Evolutionary conservation across 2,329 filamentous ascomycete species (phyloP).

Genomic region (Ceratocystiopsis sp.): DNA sequence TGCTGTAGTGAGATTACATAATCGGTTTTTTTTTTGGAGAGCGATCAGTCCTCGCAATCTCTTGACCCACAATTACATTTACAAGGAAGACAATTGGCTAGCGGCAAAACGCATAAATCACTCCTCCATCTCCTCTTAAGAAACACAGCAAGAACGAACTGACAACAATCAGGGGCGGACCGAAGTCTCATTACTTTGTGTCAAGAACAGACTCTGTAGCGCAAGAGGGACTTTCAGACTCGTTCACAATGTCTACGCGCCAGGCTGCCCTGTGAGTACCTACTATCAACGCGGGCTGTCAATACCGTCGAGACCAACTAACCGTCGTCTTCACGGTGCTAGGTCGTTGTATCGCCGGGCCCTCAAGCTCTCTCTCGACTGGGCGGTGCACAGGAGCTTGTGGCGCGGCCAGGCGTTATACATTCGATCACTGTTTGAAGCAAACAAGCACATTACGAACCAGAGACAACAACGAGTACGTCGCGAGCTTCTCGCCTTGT

Average conservation of each 20-base stretch:
- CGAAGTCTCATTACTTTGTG: too few relatives aligned
- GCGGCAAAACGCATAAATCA: neutral
- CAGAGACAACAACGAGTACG: conserved; percentile 69
- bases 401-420: conserved; percentile 96
- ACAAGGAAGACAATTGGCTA: too few relatives aligned
- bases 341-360: conserved; percentile 79
- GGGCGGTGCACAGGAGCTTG: conserved; percentile 79
- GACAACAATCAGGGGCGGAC: neutral
- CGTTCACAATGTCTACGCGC: conserved; percentile 23
- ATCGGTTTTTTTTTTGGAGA: too few relatives aligned
- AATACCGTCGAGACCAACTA: neutral
- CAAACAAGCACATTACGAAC: conserved; percentile 71
- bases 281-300: neutral
- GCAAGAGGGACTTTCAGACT: neutral
- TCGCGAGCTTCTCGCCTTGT: neutral
- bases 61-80: too few relatives aligned
- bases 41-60: too few relatives aligned
- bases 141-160: too few relatives aligned
- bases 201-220: neutral
- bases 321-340: neutral
- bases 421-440: conserved; percentile 87
- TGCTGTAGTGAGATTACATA: too few relatives aligned
- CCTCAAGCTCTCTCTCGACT: conserved; percentile 84
- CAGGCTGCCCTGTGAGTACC: conserved; percentile 32
- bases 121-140: neutral